Conservation (phyloP, 2,329 filamentous ascomycete species). For the Pezicula neosporulosa region DNA sequence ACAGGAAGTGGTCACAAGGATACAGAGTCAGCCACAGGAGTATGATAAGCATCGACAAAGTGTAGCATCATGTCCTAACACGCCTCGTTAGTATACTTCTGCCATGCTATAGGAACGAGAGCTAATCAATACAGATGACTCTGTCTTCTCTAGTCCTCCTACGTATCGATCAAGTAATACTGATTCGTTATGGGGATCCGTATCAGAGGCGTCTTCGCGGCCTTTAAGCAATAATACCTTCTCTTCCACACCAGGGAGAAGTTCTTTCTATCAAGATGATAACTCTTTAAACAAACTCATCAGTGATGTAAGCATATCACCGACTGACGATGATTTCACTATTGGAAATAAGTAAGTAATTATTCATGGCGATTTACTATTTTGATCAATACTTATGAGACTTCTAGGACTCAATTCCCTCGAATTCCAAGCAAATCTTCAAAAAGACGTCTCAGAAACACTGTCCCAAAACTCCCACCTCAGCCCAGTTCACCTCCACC, state of each 20-base stretch:
- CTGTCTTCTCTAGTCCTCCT: conserved; percentile 38
- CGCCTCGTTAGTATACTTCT: not conserved
- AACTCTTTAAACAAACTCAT: not conserved
- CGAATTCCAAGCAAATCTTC: no score
- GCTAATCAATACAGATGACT: conserved; percentile 28
- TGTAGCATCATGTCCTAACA: not conserved
- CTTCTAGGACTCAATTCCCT: not conserved
- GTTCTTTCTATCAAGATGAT: not conserved
- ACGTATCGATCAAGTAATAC: conserved; percentile 29
- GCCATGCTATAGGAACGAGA: not conserved
- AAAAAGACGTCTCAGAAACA: not conserved
- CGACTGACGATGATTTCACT: not conserved
- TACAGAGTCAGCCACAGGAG: not conserved
- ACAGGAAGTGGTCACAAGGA: not conserved
- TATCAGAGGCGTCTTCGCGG: conserved; percentile 18
- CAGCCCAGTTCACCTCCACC: not conserved
- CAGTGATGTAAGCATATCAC: not conserved
- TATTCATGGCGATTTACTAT: not conserved
- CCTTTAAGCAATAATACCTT: not conserved
- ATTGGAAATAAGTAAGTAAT: not conserved
- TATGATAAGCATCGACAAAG: not conserved
- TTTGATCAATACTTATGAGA: not conserved
- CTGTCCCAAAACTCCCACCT: not conserved
- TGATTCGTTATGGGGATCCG: conserved; percentile 24
- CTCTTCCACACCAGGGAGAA: not conserved